These are phyloP conservation scores for Calvatia gigantea DNA, from an alignment of 768 basidiomycete genomes.

Conservation along the genomic window DNA sequence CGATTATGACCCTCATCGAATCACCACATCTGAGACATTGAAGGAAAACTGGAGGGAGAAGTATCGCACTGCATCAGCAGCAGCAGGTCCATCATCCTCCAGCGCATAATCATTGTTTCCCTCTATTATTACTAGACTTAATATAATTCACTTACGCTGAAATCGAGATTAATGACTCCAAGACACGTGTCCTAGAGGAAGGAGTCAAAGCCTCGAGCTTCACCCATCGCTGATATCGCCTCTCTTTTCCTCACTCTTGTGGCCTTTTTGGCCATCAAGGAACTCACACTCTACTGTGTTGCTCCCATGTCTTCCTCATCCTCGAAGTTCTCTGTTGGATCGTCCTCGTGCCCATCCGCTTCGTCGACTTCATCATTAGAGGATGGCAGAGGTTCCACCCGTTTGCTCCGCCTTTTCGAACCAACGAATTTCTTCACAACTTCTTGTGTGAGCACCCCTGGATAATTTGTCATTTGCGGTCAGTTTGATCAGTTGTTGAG, in stretches of 20 bases:
- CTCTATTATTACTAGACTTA: neutral
- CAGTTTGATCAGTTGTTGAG: neutral
- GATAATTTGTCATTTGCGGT: neutral
- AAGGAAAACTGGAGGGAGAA: constrained; percentile 27
- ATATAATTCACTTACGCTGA: neutral
- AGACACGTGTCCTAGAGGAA: too few species aligned
- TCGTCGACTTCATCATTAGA: constrained; percentile 15
- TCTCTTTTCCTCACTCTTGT: too few species aligned
- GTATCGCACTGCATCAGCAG: constrained; percentile 13
- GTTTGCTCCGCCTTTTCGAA: neutral
- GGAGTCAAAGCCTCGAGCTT: too few species aligned
- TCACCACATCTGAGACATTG: constrained; percentile 37
- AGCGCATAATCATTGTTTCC: constrained; percentile 3
- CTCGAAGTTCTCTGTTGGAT: constrained; percentile 11
- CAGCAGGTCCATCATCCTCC: constrained; percentile 11
- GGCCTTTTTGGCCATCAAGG: too few species aligned
- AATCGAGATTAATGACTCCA: neutral
- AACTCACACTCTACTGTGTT: constrained; percentile 1
- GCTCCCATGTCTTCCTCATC: constrained; percentile 13
- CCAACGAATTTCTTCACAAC: constrained; percentile 44
- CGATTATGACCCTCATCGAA: constrained; percentile 39
- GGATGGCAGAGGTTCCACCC: neutral
- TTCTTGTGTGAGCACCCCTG: constrained; percentile 71
- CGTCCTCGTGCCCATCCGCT: constrained; percentile 11
- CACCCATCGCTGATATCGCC: too few species aligned